Base-by-base conservation (phyloP, 116 monocot genomes). In the Iris pallida region DNA sequence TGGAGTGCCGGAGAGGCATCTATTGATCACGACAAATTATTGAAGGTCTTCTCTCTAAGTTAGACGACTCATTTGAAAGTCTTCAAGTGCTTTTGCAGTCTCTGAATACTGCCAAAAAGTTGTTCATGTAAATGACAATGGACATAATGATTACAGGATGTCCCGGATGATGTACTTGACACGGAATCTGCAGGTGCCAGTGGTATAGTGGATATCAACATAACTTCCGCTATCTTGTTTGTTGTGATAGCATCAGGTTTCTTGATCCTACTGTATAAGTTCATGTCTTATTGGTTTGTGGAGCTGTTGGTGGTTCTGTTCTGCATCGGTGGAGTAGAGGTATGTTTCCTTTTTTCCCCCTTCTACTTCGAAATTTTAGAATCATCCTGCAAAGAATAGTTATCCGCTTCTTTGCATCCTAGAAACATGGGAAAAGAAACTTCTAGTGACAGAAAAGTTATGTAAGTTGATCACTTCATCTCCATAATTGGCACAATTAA, bases 241-340 rank as follows among this genome's bases (percentile, higher is more conserved):
- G 90, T 93, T 73, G 78, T 90, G 68, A 73, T 93, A 65, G 99
- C 99, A 57, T 99, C 99, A 56, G 84, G 79, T 78, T 99, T 99
- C 86, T 73, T 99, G 56, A 64, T 99, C 20, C 71, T 99, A 19
- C 90, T 99, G 54, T 99, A 99, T 75, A 93, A 90, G 66, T 62
- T 86, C 41, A 99, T 99, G 99, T 99, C 99, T 55, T 80, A 41
- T 68, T 99, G 99, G 99, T 99, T 99, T 75, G 74, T 99, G 55
- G 90, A 82, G 74, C 70, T 99, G 80, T 77, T 99, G 93, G 93
- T 99, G 82, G 84, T 99, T 72, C 69, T 99, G 12, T 99, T 99
- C 75, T 99, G 90, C 79, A 90, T 93, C 63, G 99, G 99, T 55
- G 99, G 99, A 57, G 84, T 90, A 10, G 99, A 99, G 98, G 98